Conservation (phyloP, 805 yeast genomes). For the Starmerella stigmatis region DNA sequence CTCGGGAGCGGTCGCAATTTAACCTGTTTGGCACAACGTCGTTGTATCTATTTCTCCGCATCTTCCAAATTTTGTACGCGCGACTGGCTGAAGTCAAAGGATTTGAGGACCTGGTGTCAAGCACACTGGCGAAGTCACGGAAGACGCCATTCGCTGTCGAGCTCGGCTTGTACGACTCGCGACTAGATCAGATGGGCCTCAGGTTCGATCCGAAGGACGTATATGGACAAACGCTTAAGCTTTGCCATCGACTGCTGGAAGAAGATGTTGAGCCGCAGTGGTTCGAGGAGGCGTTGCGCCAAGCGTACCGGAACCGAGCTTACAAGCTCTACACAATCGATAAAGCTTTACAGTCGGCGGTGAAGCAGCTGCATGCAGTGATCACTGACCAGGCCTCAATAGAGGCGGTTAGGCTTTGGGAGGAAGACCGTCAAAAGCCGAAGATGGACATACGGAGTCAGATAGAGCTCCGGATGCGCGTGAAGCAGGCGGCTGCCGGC, state of each 20-base stretch:
- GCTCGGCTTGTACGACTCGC: slow-evolving; percentile 67
- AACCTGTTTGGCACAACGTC: slow-evolving; percentile 83
- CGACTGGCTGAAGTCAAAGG: slow-evolving; percentile 69
- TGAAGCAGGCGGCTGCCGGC: slow-evolving; percentile 60
- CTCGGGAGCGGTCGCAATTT: slow-evolving; percentile 38
- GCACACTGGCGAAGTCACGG: slow-evolving; percentile 47
- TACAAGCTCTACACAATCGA: slow-evolving; percentile 87
- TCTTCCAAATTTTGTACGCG: slow-evolving; percentile 67
- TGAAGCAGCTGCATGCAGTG: slow-evolving; percentile 79
- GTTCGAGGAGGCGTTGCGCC: slow-evolving; percentile 92
- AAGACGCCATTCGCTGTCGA: slow-evolving; percentile 66
- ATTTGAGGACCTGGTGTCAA: slow-evolving; percentile 57
- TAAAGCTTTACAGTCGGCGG: slow-evolving; percentile 72
- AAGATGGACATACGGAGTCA: slow-evolving; percentile 74
- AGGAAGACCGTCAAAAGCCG: slow-evolving; percentile 56
- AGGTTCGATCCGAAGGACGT: slow-evolving; percentile 39
- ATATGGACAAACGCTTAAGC: slow-evolving; percentile 64
- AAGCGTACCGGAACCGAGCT: slow-evolving; percentile 87
- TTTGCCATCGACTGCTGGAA: slow-evolving; percentile 69
- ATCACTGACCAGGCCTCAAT: slow-evolving; percentile 70
- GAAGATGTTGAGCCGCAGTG: slow-evolving; percentile 87
- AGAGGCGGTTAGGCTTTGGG: slow-evolving; percentile 71
- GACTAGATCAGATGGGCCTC: slow-evolving; percentile 70
- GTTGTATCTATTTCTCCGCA: slow-evolving; percentile 80
- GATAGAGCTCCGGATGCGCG: slow-evolving; percentile 80